phyloP scores from a whole-genome alignment of 208 protist genomes.

The Vickermania ingenoplastis region DNA sequence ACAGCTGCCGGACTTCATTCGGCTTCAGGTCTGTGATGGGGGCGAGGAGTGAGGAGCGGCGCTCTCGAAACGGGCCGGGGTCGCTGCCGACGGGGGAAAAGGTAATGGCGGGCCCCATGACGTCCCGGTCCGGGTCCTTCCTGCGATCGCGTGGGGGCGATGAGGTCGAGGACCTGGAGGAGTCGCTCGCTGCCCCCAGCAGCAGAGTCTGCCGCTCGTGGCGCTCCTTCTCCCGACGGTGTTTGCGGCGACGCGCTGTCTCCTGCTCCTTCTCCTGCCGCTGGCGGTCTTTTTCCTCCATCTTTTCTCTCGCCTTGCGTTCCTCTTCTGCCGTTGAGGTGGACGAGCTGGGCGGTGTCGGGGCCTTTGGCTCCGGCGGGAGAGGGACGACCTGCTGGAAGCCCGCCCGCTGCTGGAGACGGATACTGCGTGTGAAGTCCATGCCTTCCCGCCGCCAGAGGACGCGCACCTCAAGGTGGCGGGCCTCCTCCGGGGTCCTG shows the following conservation, averaged over 20 bases:
- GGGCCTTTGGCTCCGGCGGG: no score
- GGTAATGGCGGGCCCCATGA: neutral
- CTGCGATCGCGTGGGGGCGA: no score
- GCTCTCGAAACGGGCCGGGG: neutral
- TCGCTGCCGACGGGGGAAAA: neutral
- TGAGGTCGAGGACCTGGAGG: no score
- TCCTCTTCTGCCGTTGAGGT: neutral
- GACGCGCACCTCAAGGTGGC: neutral
- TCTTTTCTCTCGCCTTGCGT: neutral
- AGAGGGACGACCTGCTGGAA: neutral
- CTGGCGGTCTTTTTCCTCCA: neutral
- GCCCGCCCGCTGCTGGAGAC: neutral
- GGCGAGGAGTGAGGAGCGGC: slow-evolving; percentile 16
- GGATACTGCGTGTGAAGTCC: neutral
- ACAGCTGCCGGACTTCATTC: slow-evolving; percentile 22
- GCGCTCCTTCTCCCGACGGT: neutral
- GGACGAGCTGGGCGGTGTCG: neutral
- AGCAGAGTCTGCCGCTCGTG: neutral
- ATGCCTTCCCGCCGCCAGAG: neutral
- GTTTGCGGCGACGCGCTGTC: no score
- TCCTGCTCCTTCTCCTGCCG: no score
- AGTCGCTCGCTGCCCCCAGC: neutral
- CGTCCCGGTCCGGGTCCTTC: neutral
- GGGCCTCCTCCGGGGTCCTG: neutral
- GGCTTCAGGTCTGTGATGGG: slow-evolving; percentile 32